A percentile compares a stretch with the other conserved stretches of the same genome.
Conservation (phyloP, 176 grass and related monocot species). For the Aegilops bicornis region DNA sequence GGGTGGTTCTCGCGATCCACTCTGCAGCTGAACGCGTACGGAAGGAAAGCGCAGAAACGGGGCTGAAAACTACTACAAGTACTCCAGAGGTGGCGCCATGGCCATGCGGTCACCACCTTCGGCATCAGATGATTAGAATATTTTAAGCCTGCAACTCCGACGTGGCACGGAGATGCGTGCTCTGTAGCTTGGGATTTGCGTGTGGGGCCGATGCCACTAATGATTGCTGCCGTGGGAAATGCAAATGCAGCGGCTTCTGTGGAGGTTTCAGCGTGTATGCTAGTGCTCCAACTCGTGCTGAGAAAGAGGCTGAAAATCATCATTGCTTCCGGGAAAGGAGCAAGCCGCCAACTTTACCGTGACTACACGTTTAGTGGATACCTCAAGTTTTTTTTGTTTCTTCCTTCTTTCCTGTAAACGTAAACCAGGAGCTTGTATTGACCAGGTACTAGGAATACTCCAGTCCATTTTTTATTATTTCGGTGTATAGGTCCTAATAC, state of each 20-base stretch:
- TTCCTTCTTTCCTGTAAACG: background rate
- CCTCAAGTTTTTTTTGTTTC: too few species aligned
- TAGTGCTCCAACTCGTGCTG: background rate
- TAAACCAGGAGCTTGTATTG: background rate
- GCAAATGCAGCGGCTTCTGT: background rate
- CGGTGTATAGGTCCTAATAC: too few species aligned
- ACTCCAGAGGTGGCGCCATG: too few species aligned
- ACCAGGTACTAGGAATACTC: background rate
- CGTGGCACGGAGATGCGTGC: conserved; percentile 29
- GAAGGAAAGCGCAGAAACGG: background rate
- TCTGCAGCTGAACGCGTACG: background rate
- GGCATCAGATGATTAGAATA: too few species aligned
- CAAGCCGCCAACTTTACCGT: conserved; percentile 19
- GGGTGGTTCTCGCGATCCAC: background rate
- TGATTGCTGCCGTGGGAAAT: conserved; percentile 12
- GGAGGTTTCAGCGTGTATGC: background rate
- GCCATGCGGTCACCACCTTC: too few species aligned
- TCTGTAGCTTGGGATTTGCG: conserved; percentile 21
- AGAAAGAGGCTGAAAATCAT: background rate
- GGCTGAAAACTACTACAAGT: background rate
- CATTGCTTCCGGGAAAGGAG: conserved; percentile 37
- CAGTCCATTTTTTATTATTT: too few species aligned
- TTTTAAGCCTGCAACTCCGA: too few species aligned
- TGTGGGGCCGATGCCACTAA: background rate
- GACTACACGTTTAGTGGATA: background rate